Evolutionary conservation across 2,329 filamentous ascomycete species (phyloP), one percentile per base, ranked within the genome.

Genomic region (Ophiosphaerella herpotricha): DNA sequence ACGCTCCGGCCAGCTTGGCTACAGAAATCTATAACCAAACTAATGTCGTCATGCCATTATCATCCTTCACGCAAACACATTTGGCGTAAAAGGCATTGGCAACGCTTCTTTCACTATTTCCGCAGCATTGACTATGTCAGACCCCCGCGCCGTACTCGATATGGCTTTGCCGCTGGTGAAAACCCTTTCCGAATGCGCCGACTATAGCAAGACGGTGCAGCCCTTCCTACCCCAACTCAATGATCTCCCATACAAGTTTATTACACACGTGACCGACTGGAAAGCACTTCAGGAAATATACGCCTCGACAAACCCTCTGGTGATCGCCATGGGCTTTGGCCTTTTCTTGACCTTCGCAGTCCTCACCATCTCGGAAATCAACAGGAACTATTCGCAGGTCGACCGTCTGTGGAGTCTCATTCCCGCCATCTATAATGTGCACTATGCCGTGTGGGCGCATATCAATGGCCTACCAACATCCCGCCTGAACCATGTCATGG

Each of bases 381-480:
- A 95, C 75, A 84, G 83, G 66, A 99, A 99, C 74, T 97, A 92
- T 73, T 97, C 92, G n/a, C 94, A 99, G 75, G 87, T 99, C 36
- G 94, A 99, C 73, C 85, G 94, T 41, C 77, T 88, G 63, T 99
- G 94, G 94, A 94, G 90, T 68, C 80, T 99, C 53, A 76, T 99
- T 43, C 94, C 94, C 1, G 87, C 90, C 7, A 67, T 96, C 43
- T 97, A 96, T 75, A 88, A 94, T 69, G 82, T 85, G 5, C 92
- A 99, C 74, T 94, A 90, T 69, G 83, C 85, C 33, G 64, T 85
- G n/a, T 99, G 92, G 87, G 88, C 91, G 35, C 87, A 89, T 61
- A 66, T 93, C 55, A 83, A 86, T 37, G 88, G 87, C 1, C 67
- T 96, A 1, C 82, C 86, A 5, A 88, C 88, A 12, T 77, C 82